A percentile compares a stretch with the other conserved stretches of the same genome.
Conservation (phyloP, 2,329 filamentous ascomycete species). For the Sporothrix pseudoabietina region DNA sequence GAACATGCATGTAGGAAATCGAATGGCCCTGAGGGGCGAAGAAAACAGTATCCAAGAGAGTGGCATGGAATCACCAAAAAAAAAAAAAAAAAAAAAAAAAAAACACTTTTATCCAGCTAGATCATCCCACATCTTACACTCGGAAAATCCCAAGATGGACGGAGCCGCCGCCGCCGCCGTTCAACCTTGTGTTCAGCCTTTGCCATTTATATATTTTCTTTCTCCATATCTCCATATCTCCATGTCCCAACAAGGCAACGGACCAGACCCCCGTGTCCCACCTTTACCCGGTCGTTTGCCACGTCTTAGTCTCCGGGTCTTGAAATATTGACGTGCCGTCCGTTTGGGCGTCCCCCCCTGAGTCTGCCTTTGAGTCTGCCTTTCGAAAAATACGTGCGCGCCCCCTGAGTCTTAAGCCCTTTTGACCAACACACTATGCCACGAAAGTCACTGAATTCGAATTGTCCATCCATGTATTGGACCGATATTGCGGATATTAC, state of each 20-base stretch:
- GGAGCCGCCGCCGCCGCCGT: background rate
- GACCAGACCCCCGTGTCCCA: background rate
- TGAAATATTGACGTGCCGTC: background rate
- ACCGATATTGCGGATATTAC: background rate
- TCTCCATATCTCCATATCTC: background rate
- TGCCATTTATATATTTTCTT: background rate
- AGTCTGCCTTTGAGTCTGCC: slow-evolving; percentile 20
- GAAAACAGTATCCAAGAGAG: background rate
- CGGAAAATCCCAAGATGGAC: background rate
- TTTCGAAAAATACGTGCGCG: background rate
- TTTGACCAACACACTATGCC: background rate
- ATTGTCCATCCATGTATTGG: background rate
- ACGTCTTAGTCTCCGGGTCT: background rate
- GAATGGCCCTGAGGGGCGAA: background rate
- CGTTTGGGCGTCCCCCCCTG: background rate
- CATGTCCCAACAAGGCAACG: background rate
- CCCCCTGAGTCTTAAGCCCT: background rate
- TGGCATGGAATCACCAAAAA: background rate
- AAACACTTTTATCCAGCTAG: background rate
- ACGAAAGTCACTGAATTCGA: background rate
- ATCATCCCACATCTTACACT: background rate
- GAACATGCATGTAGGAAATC: background rate
- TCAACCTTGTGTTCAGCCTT: slow-evolving; percentile 15
- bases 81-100: background rate
- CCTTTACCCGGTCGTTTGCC: background rate